These are phyloP conservation scores for Epichloe sp. DNA, from an alignment of 2,329 filamentous ascomycete species.

Conservation along the genomic window DNA sequence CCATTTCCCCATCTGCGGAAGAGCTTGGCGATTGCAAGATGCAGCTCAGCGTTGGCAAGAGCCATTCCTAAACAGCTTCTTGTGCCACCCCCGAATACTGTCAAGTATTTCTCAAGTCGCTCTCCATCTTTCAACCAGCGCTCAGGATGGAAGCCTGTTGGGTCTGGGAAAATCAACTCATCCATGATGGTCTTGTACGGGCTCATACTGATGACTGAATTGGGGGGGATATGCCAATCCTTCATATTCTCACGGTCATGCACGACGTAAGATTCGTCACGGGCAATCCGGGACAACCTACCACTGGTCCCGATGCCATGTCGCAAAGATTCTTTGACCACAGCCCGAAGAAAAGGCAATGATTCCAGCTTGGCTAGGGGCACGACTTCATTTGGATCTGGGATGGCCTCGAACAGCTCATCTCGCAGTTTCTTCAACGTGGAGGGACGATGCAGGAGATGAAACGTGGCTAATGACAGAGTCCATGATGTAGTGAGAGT, in stretches of 20 bases:
- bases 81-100: conserved; percentile 22
- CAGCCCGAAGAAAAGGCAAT: conserved; percentile 33
- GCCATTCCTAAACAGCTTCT: conserved; percentile 24
- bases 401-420: conserved; percentile 22
- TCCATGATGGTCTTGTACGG: conserved; percentile 23
- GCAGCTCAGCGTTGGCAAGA: conserved; percentile 26
- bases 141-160: conserved; percentile 21
- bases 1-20: conserved; percentile 25
- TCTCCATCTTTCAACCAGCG: conserved; percentile 21
- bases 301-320: conserved; percentile 34
- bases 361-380: conserved; percentile 19
- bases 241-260: conserved; percentile 15
- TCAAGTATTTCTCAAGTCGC: conserved; percentile 20
- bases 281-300: conserved; percentile 33
- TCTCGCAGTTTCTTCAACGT: conserved; percentile 20
- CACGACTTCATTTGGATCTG: conserved; percentile 15
- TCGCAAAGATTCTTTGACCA: conserved; percentile 37
- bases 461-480: conserved; percentile 21
- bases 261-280: conserved; percentile 20
- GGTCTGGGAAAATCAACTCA: conserved; percentile 19
- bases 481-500: conserved; percentile 28
- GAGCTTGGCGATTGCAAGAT: conserved; percentile 23
- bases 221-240: conserved; percentile 19
- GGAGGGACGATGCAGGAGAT: conserved; percentile 19
- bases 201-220: conserved; percentile 25